These are phyloP conservation scores for Alternaria viburni DNA, from an alignment of 2,329 filamentous ascomycete genomes.

Conservation along the genomic window DNA sequence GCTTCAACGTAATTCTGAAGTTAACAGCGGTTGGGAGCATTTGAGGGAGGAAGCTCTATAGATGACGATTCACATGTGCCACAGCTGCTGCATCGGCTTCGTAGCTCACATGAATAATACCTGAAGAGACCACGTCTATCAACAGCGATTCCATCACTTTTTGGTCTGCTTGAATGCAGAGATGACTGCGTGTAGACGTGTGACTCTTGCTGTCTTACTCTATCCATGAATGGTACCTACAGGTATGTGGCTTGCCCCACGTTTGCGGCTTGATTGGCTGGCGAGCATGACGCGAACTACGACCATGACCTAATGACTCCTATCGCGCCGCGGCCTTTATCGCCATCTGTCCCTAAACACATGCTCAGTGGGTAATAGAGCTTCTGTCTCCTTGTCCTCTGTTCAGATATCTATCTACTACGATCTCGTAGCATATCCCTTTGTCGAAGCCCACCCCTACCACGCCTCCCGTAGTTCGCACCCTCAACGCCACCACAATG, in stretches of 20 bases:
- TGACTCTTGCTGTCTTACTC: constrained; percentile 16
- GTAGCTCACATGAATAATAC: background rate
- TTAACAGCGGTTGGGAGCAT: background rate
- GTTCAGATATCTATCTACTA: background rate
- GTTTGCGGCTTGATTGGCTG: constrained; percentile 36
- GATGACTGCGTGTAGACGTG: constrained; percentile 10
- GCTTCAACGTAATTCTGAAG: background rate
- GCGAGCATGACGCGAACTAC: constrained; percentile 24
- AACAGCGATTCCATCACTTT: background rate
- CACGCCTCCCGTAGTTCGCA: background rate
- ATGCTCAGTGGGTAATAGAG: constrained; percentile 2
- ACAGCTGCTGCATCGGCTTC: background rate
- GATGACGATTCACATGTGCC: background rate
- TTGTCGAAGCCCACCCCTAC: background rate
- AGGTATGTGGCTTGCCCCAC: constrained; percentile 21
- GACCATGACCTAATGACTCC: constrained; percentile 27
- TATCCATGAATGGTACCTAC: background rate
- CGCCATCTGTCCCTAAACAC: constrained; percentile 20
- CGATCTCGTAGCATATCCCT: background rate
- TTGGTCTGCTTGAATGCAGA: background rate
- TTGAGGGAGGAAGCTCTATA: background rate
- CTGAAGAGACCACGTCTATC: background rate
- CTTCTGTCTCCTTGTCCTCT: background rate
- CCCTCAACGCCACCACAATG: constrained; percentile 34
- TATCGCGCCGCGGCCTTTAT: constrained; percentile 25